These are phyloP conservation scores for Musa itinerans DNA, from an alignment of 176 grass and related monocot genomes.

Conservation along the genomic window DNA sequence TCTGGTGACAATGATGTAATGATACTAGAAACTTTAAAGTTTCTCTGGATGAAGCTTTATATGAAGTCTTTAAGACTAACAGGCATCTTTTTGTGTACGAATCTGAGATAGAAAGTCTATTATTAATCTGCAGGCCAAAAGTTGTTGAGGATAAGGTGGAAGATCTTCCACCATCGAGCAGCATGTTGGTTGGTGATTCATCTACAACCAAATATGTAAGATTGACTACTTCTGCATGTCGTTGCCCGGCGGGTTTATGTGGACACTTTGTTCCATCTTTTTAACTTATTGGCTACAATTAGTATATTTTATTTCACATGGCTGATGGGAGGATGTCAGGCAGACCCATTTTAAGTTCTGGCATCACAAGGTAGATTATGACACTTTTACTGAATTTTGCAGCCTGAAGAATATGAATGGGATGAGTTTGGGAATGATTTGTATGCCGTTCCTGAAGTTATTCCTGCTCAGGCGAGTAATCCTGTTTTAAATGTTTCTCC, in stretches of 20 bases:
- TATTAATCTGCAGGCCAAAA: constrained; percentile 62
- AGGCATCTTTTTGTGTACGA: background rate
- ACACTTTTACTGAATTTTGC: constrained; percentile 22
- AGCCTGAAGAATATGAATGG: constrained; percentile 98
- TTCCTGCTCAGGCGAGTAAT: constrained; percentile 46
- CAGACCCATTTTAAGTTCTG: constrained; percentile 1
- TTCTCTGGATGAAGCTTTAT: background rate
- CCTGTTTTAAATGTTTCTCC: constrained; percentile 38
- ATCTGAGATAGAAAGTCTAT: background rate
- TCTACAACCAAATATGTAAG: constrained; percentile 79
- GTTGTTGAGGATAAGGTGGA: constrained; percentile 48
- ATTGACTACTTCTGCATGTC: background rate
- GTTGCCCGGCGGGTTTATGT: background rate
- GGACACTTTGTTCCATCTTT: background rate
- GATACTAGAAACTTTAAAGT: background rate
- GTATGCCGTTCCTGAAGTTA: constrained; percentile 56
- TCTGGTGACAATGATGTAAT: background rate
- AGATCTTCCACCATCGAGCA: constrained; percentile 40
- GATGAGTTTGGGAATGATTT: constrained; percentile 92
- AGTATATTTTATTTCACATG: background rate
- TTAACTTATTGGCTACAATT: background rate
- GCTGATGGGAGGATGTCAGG: constrained; percentile 17
- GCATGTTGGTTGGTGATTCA: constrained; percentile 39
- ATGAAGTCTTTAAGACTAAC: background rate
- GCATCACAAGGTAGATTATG: background rate